A percentile compares a stretch with the other conserved stretches of the same genome.
Conservation (phyloP, 1,139 yeast genomes). For the Taphrina deformans region DNA sequence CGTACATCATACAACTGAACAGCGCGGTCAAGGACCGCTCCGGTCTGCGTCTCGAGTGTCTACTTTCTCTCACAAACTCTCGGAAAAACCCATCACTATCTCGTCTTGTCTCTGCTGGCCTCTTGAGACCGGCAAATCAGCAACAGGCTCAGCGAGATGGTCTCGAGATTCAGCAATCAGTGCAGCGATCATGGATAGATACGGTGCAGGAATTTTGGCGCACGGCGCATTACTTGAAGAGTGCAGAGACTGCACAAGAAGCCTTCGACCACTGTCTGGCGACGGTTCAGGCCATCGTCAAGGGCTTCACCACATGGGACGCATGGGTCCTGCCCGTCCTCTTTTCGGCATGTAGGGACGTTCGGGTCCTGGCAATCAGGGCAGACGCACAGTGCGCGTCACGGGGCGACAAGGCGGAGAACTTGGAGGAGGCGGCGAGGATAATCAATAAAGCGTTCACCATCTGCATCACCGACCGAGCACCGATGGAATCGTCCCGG, state of each 20-base stretch:
- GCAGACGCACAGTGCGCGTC: constrained; percentile 36
- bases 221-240: constrained; percentile 19
- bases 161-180: constrained; percentile 9
- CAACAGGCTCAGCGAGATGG: constrained; percentile 8
- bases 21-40: constrained; percentile 13
- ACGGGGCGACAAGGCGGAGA: constrained; percentile 46
- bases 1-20: constrained; percentile 20
- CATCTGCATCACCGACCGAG: constrained; percentile 75
- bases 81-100: constrained; percentile 27
- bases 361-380: constrained; percentile 50
- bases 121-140: neutral
- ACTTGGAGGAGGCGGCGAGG: constrained; percentile 58
- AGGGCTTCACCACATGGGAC: constrained; percentile 31
- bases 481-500: constrained; percentile 54
- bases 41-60: constrained; percentile 29
- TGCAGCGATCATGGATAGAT: constrained; percentile 17
- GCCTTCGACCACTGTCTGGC: constrained; percentile 17
- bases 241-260: neutral
- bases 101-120: constrained; percentile 6
- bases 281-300: constrained; percentile 23
- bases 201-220: constrained; percentile 31
- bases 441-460: constrained; percentile 71
- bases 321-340: constrained; percentile 66
- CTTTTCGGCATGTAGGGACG: constrained; percentile 57
- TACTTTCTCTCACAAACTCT: constrained; percentile 21